phyloP scores from a whole-genome alignment of 352 stramenopile genomes.

The Phytophthora kernoviae region DNA sequence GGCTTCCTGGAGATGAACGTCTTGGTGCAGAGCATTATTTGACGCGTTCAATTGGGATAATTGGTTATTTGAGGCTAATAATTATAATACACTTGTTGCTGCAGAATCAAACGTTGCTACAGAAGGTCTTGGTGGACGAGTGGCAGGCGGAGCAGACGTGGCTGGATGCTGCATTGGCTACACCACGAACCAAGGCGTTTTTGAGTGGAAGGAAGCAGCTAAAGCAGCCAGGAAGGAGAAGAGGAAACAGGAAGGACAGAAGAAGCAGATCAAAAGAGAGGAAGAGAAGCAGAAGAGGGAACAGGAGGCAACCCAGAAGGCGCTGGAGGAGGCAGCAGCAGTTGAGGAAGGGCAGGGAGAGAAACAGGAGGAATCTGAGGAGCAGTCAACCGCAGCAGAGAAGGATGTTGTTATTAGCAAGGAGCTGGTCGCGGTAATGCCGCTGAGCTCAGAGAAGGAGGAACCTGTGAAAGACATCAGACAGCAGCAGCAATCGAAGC shows the following conservation, averaged over 20 bases:
- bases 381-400: not conserved
- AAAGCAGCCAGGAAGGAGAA: constrained; percentile 64
- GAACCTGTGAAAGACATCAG: not conserved
- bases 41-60: not conserved
- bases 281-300: constrained; percentile 46
- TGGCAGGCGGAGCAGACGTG: constrained; percentile 66
- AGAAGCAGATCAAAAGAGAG: constrained; percentile 45
- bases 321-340: not conserved
- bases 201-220: constrained; percentile 66
- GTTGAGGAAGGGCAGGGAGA: constrained; percentile 2
- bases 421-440: not conserved
- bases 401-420: not conserved
- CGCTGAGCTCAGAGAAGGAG: not conserved
- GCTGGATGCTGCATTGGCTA: constrained; percentile 58
- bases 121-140: constrained; percentile 71
- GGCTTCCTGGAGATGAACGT: constrained; percentile 85
- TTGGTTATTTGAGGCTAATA: not conserved
- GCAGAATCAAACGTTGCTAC: constrained; percentile 54
- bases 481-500: no score
- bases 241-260: constrained; percentile 64
- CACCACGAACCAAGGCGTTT: constrained; percentile 59
- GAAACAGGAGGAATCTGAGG: not conserved
- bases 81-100: constrained; percentile 2
- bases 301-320: constrained; percentile 20
- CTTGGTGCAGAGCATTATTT: constrained; percentile 42